Conservation (phyloP, 225 moss, liverwort and hornwort species). For the Sphagnum contortum region DNA sequence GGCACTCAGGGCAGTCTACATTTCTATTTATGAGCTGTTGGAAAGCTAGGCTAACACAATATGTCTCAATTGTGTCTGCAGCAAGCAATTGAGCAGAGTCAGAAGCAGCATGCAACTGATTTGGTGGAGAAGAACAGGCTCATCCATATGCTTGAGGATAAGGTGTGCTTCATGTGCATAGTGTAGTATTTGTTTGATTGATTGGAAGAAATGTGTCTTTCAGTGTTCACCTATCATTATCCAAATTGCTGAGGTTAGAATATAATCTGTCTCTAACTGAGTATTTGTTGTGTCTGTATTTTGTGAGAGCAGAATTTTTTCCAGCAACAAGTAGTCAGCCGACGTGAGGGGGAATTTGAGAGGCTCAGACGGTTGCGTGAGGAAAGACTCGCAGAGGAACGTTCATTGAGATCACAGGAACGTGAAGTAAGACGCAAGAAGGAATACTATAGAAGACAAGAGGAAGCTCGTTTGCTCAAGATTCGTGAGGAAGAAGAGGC, state of each 20-base stretch:
- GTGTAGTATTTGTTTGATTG: too few relatives aligned
- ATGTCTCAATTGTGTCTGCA: conserved; percentile 18
- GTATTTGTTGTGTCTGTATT: too few relatives aligned
- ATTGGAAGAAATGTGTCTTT: too few relatives aligned
- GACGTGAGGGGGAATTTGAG: conserved; percentile 88
- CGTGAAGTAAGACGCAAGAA: conserved; percentile 83
- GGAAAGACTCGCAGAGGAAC: conserved; percentile 80
- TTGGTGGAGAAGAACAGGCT: conserved; percentile 81
- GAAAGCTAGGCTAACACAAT: neutral
- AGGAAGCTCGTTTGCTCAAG: conserved; percentile 69
- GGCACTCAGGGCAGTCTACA: neutral
- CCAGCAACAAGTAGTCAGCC: conserved; percentile 77
- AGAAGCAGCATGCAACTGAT: conserved; percentile 74
- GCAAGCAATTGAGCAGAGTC: conserved; percentile 92
- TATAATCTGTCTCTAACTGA: too few relatives aligned
- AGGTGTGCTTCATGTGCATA: conserved; percentile 23
- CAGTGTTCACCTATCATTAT: too few relatives aligned
- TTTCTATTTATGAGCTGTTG: neutral
- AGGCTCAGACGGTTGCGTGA: conserved; percentile 79
- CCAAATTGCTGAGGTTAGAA: too few relatives aligned
- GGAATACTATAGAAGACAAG: conserved; percentile 62
- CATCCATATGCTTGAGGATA: conserved; percentile 70
- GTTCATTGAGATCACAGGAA: conserved; percentile 71
- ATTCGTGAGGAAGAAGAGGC: conserved; percentile 85
- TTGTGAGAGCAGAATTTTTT: conserved; percentile 39